Base-by-base conservation (phyloP, 257 asterid genomes). In the Solanum pinnatisectum region DNA sequence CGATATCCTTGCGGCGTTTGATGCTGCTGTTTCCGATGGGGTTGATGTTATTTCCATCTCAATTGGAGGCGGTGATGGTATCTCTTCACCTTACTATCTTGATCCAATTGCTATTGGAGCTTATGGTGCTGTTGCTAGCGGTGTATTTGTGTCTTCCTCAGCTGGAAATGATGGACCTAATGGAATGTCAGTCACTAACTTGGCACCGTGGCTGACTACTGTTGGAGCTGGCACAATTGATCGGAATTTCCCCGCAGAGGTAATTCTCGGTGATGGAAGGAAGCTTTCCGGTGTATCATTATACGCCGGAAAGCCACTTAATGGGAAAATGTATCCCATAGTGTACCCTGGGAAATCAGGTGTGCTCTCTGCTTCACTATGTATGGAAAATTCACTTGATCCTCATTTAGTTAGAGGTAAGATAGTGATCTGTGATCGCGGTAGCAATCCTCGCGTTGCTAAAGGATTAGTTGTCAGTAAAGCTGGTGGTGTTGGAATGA, bases 81-180 rank as follows among this genome's bases (percentile, higher is more conserved):
- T 97, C 11, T 94, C 99, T 27, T 95, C 99, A 20, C 99, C 99
- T 1, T 97, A 95, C 72, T 97, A 97, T 79, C 99, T 97, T 27
- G 99, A 97, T 88, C 99, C 99, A 1, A 97, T 97, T 8, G 99
- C 99, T 30, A 97, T 97, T 1, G 99, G 99, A 30, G 92, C 99
- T 0, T 97, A 95, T 90, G 98, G 98, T 30, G 99, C 99, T 83
- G 99, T 95, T 87, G 93, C 99, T n/a, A 90, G 98, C 86, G 99
- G 99, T 5, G 92, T 97, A 20, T 96, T 97, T 87, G 99, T 97
- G 7, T 92, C 99, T 6, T 93, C 98, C 67, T 96, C 99, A 6
- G 99, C 98, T 8, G 99, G 99, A 74, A 97, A 97, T 88, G 99
- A 96, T 40, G 99, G 99, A 23, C 99, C 99, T 4, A 94, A 92